Base-by-base conservation (phyloP, 345 rosid genomes). In the Turnera subulata region DNA sequence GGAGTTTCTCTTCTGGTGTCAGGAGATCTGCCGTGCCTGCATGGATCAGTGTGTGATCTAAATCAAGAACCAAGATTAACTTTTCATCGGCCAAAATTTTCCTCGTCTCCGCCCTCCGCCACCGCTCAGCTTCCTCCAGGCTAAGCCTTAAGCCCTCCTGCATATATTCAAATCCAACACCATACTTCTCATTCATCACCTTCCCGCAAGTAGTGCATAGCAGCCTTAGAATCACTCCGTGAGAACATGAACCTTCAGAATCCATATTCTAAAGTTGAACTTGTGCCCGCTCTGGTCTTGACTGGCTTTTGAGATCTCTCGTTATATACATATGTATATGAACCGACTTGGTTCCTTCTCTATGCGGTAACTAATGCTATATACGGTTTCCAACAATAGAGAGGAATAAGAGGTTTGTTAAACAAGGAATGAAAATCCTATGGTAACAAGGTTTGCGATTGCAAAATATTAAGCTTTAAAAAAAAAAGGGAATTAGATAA, bases 61-160 rank as follows among this genome's bases (percentile, higher is more conserved):
- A 54, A 60, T 73, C 77, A 45, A 73, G 69, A 39, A 73, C 70
- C 50, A 63, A 38, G 29, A 53, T 17, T 23, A 73, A 58, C 45
- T 59, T 63, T 18, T 50, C 58, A 6, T 38, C 2, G n/a, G 21
- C 24, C 24, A 55, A 29, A 17, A 66, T 11, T 8, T 17, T 46
- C 2, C 19, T 6, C 4, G 62, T 58, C 24, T n/a, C 21, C 1
- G 58, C 20, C 6, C 9, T 16, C 35, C 69, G 55, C 24, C 46
- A 17, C 14, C 61, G 42, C 6, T 33, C 37, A 50, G 49, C 53
- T 29, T 67, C 69, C 4, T 17, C 35, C 0, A 1, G 13, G 55
- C 44, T 47, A 16, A 66, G 40, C 58, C 61, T 55, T 39, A 72
- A 59, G 8, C 65, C 65, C 18, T 6, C 2, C 22, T 5, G 18